Conservation (phyloP, 108 stramenopile species). For the Cyclotella sp. region DNA sequence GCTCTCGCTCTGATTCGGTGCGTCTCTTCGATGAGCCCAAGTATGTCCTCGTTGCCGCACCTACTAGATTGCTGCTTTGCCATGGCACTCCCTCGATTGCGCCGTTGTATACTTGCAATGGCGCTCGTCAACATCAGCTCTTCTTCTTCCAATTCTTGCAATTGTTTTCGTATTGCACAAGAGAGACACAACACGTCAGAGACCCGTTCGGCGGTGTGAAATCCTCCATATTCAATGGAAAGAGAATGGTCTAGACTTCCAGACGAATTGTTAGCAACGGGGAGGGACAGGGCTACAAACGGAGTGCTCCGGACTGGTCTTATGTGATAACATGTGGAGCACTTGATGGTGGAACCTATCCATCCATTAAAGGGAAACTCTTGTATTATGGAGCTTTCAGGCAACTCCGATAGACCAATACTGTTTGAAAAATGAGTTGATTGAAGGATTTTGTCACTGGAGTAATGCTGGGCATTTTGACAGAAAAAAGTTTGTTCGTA, state of each 20-base stretch:
- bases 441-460: not conserved
- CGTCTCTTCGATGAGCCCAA: slow-evolving; percentile 23
- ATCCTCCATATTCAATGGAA: slow-evolving; percentile 39
- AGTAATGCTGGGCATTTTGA: not conserved
- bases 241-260: slow-evolving; percentile 57
- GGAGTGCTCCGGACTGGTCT: slow-evolving; percentile 76
- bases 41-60: not conserved
- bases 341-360: slow-evolving; percentile 81
- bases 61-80: not conserved
- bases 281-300: slow-evolving; percentile 57
- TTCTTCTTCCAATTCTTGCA: slow-evolving; percentile 65
- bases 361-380: slow-evolving; percentile 73
- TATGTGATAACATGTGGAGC: slow-evolving; percentile 66
- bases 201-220: slow-evolving; percentile 67
- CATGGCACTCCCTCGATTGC: slow-evolving; percentile 18
- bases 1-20: slow-evolving; percentile 18
- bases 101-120: slow-evolving; percentile 45
- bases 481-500: not conserved
- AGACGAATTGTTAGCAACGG: slow-evolving; percentile 52
- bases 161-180: slow-evolving; percentile 64
- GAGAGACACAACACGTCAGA: slow-evolving; percentile 76
- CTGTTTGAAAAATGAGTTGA: not conserved
- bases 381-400: not conserved
- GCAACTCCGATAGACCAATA: not conserved
- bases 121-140: slow-evolving; percentile 62